Conservation (phyloP, 2,329 filamentous ascomycete species). For the Neophaeococcomyces aloes region DNA sequence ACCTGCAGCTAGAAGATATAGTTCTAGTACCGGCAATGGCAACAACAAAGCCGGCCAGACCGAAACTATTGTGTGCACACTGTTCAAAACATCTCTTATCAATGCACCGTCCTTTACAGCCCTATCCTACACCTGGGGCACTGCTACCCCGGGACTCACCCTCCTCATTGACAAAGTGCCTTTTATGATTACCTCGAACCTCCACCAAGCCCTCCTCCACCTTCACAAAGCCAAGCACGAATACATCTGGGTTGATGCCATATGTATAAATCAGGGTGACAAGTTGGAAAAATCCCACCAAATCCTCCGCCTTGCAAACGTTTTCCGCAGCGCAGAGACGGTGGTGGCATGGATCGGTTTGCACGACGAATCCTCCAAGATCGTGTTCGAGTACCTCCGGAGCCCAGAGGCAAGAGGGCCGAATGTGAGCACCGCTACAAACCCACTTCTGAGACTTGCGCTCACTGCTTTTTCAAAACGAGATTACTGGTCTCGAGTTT, state of each 20-base stretch:
- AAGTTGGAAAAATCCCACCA: conserved; percentile 9
- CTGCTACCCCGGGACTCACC: no score
- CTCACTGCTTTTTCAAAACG: conserved; percentile 7
- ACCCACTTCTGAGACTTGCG: neutral
- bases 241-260: conserved; percentile 13
- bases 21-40: no score
- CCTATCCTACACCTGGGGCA: no score
- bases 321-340: neutral
- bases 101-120: no score
- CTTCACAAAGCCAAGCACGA: neutral
- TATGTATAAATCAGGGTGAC: conserved; percentile 15
- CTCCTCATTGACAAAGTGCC: neutral
- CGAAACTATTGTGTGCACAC: no score
- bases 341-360: neutral
- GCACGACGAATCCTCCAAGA: neutral
- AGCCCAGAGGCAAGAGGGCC: neutral
- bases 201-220: neutral
- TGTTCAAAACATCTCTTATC: no score
- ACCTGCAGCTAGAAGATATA: no score
- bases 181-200: neutral
- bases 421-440: neutral
- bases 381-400: neutral
- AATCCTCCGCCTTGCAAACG: neutral
- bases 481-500: conserved; percentile 21
- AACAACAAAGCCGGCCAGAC: no score